These are phyloP conservation scores for Yamadazyma takamatsuzukensis DNA, from an alignment of 805 yeast species.

Conservation along the genomic window DNA sequence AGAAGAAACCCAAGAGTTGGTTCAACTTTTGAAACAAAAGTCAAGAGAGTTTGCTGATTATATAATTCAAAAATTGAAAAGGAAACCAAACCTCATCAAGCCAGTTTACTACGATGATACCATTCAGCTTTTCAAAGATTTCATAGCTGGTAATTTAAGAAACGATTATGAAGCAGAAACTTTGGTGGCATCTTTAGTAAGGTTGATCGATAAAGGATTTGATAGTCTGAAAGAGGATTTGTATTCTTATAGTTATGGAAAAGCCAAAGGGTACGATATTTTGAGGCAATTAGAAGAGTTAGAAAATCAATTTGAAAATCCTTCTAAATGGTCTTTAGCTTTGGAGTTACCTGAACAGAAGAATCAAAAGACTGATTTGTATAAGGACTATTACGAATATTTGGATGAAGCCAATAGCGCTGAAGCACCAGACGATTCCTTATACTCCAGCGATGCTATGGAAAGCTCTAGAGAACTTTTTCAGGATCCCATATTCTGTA, in stretches of 20 bases:
- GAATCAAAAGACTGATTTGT: slow-evolving; percentile 1
- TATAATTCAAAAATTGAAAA: slow-evolving; percentile 10
- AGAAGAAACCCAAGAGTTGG: slow-evolving; percentile 12
- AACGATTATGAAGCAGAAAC: slow-evolving; percentile 48
- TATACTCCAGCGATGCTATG: slow-evolving; percentile 29
- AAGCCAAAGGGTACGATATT: slow-evolving; percentile 51
- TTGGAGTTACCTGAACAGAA: slow-evolving; percentile 9
- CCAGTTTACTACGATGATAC: slow-evolving; percentile 29
- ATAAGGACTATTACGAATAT: slow-evolving; percentile 3
- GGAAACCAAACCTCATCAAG: background rate
- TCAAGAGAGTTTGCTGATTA: slow-evolving; percentile 15
- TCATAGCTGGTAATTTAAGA: slow-evolving; percentile 50
- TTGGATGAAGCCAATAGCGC: background rate
- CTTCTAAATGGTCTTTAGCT: slow-evolving; percentile 44
- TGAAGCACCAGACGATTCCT: slow-evolving; percentile 14
- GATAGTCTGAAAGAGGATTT: slow-evolving; percentile 3
- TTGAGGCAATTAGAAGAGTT: slow-evolving; percentile 24
- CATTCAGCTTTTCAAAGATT: slow-evolving; percentile 48
- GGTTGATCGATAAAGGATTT: slow-evolving; percentile 20
- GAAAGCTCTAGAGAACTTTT: slow-evolving; percentile 35
- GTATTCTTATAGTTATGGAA: slow-evolving; percentile 41
- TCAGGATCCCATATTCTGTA: slow-evolving; percentile 65
- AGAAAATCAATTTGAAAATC: slow-evolving; percentile 37
- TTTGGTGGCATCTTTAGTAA: slow-evolving; percentile 33
- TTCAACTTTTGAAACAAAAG: slow-evolving; percentile 9